Evolutionary conservation across 2,329 filamentous ascomycete species (phyloP).

Genomic region (Diaporthe vaccinii): DNA sequence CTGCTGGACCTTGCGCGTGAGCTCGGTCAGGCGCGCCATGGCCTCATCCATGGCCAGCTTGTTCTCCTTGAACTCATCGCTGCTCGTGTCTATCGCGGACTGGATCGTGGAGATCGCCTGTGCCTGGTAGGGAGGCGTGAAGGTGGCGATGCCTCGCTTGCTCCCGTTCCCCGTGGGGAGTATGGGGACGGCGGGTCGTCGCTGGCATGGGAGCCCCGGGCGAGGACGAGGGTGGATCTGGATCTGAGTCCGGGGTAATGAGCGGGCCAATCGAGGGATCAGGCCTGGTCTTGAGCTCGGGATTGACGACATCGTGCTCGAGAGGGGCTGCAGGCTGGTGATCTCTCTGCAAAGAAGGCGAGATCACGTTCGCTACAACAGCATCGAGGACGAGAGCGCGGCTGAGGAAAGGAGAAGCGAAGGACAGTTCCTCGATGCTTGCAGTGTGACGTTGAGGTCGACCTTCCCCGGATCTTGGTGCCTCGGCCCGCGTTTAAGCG

Average conservation of each 20-base stretch:
- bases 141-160: constrained; percentile 73
- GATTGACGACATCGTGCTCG: constrained; percentile 31
- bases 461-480: constrained; percentile 2
- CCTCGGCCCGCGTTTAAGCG: constrained; percentile 41
- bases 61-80: constrained; percentile 86
- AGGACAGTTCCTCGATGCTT: neutral
- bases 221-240: constrained; percentile 36
- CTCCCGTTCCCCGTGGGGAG: constrained; percentile 41
- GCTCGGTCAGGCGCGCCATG: constrained; percentile 74
- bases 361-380: constrained; percentile 19
- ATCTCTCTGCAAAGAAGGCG: neutral
- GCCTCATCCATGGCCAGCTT: constrained; percentile 81
- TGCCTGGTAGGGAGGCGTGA: constrained; percentile 85
- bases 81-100: constrained; percentile 81
- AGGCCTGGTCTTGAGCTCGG: constrained; percentile 33
- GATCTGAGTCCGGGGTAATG: constrained; percentile 37
- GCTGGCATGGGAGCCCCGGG: constrained; percentile 34
- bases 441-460: constrained; percentile 8
- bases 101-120: constrained; percentile 85
- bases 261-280: constrained; percentile 26
- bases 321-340: constrained; percentile 17
- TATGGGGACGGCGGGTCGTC: constrained; percentile 41
- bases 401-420: neutral
- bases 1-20: constrained; percentile 79
- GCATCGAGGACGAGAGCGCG: neutral